These are phyloP conservation scores for Escallonia rubra DNA, from an alignment of 129 eudicot species.

Conservation along the genomic window DNA sequence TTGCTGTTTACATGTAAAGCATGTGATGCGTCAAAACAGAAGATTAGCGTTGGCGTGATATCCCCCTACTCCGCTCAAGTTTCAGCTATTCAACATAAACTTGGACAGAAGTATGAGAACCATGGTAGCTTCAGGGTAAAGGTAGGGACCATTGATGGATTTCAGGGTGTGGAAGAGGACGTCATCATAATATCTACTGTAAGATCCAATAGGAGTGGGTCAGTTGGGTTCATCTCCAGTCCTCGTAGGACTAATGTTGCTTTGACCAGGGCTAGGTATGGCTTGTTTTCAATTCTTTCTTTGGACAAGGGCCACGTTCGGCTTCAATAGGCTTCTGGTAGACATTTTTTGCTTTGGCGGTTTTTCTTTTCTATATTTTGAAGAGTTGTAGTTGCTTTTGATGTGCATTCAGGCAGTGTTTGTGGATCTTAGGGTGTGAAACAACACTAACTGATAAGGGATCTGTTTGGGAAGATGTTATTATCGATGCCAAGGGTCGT, in stretches of 20 bases:
- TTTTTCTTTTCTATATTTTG: not conserved
- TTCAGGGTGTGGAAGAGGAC: constrained; percentile 69
- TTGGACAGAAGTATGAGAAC: constrained; percentile 39
- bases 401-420: constrained; percentile 38
- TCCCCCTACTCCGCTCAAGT: constrained; percentile 88
- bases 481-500: constrained; percentile 50
- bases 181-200: constrained; percentile 63
- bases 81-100: constrained; percentile 42
- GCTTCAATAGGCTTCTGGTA: not conserved
- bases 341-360: no score
- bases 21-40: constrained; percentile 32
- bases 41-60: constrained; percentile 52
- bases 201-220: constrained; percentile 45
- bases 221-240: constrained; percentile 37
- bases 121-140: constrained; percentile 37
- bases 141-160: constrained; percentile 64
- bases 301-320: constrained; percentile 14
- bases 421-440: constrained; percentile 71
- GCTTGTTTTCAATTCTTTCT: not conserved
- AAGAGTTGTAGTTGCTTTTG: not conserved
- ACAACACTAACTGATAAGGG: constrained; percentile 38
- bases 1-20: constrained; percentile 19
- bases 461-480: constrained; percentile 38
- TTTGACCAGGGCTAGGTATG: constrained; percentile 72
- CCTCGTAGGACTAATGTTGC: constrained; percentile 57